These are phyloP conservation scores for Punctularia strigosozonata DNA, from an alignment of 768 basidiomycete species.

Conservation along the genomic window DNA sequence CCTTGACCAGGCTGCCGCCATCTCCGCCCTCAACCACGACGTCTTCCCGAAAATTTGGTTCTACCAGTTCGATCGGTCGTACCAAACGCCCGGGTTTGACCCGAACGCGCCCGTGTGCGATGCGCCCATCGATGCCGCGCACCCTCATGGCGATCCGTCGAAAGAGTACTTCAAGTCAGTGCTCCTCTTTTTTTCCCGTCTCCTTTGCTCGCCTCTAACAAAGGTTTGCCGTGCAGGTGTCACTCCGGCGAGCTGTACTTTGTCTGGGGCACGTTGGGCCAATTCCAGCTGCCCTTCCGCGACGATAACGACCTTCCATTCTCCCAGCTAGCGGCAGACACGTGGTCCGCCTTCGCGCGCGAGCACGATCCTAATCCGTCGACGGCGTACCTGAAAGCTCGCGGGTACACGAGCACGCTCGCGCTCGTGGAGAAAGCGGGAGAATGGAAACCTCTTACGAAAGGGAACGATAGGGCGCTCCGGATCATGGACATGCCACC, in stretches of 20 bases:
- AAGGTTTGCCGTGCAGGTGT: conserved; percentile 12
- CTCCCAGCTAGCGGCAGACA: conserved; percentile 30
- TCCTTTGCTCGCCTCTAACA: neutral
- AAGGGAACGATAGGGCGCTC: conserved; percentile 17
- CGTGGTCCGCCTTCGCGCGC: conserved; percentile 35
- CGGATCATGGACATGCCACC: conserved; percentile 23
- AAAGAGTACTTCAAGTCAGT: conserved; percentile 34
- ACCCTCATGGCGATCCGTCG: conserved; percentile 34
- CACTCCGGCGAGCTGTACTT: conserved; percentile 22
- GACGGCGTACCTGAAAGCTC: conserved; percentile 25
- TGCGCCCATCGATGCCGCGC: conserved; percentile 26
- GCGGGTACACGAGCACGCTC: conserved; percentile 27
- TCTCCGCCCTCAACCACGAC: conserved; percentile 28
- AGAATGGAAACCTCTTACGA: conserved; percentile 24
- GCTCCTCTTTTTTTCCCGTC: neutral
- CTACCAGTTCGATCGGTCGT: conserved; percentile 37
- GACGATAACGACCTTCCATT: conserved; percentile 34
- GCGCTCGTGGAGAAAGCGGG: conserved; percentile 17
- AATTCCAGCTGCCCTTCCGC: conserved; percentile 27
- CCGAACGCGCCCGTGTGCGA: conserved; percentile 32
- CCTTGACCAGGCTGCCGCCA: conserved; percentile 36
- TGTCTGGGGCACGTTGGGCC: conserved; percentile 24
- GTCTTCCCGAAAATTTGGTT: conserved; percentile 30
- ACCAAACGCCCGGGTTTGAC: conserved; percentile 27
- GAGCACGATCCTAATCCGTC: conserved; percentile 36